Evolutionary conservation across 2,329 filamentous ascomycete species (phyloP).

Genomic region (Echinosphaeria canescens): DNA sequence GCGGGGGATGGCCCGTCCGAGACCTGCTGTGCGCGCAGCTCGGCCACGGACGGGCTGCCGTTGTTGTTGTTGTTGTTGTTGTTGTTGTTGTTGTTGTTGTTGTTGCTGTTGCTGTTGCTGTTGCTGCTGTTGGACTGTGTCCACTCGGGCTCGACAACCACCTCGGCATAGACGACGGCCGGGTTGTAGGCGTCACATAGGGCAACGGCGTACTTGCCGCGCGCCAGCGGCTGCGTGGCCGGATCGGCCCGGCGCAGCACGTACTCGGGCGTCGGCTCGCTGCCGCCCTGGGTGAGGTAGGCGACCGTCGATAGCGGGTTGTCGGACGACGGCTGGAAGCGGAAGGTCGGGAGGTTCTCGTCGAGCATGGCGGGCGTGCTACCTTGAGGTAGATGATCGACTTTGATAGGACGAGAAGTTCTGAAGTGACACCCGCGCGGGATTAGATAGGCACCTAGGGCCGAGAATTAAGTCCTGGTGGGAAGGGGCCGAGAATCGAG

Average conservation of each 20-base stretch:
- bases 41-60: slow-evolving; percentile 61
- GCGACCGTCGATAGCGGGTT: slow-evolving; percentile 32
- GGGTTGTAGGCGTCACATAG: slow-evolving; percentile 65
- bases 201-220: slow-evolving; percentile 71
- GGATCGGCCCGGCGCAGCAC: slow-evolving; percentile 50
- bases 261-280: slow-evolving; percentile 62
- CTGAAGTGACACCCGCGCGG: too few species aligned
- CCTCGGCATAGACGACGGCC: slow-evolving; percentile 72
- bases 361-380: slow-evolving; percentile 71
- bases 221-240: slow-evolving; percentile 41
- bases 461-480: too few species aligned
- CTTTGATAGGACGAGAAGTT: too few species aligned
- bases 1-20: slow-evolving; percentile 14
- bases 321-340: slow-evolving; percentile 26
- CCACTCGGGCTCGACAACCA: slow-evolving; percentile 70
- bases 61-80: too few species aligned
- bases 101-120: too few species aligned
- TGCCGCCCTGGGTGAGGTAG: slow-evolving; percentile 49
- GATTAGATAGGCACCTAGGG: too few species aligned
- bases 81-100: too few species aligned
- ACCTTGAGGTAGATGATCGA: too few species aligned
- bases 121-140: too few species aligned
- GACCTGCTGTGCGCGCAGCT: slow-evolving; percentile 40
- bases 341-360: slow-evolving; percentile 71
- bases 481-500: too few species aligned